Evolutionary conservation across 2,329 filamentous ascomycete species (phyloP).

Genomic region (Cyanodermella asteris): DNA sequence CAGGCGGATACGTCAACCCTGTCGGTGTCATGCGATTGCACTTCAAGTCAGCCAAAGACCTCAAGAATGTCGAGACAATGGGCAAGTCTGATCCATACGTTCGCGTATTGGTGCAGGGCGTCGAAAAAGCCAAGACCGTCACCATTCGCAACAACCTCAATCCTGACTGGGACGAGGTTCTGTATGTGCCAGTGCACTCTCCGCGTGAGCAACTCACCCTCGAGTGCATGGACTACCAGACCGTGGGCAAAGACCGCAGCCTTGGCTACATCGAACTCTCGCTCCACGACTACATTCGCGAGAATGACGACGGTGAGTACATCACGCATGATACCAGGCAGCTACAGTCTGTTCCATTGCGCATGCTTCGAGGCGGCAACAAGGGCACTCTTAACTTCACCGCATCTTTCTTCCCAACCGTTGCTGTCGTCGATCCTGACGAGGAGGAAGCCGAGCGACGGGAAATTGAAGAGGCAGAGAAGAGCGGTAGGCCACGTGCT

Average conservation of each 20-base stretch:
- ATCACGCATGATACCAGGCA: constrained; percentile 56
- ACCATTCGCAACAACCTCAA: constrained; percentile 92
- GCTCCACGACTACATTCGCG: constrained; percentile 54
- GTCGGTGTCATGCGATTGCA: constrained; percentile 91
- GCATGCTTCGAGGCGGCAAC: constrained; percentile 46
- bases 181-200: constrained; percentile 82
- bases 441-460: constrained; percentile 52
- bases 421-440: constrained; percentile 74
- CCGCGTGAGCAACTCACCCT: constrained; percentile 61
- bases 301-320: constrained; percentile 65
- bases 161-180: constrained; percentile 85
- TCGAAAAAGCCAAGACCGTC: constrained; percentile 79
- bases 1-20: constrained; percentile 76
- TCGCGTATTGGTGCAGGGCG: constrained; percentile 67
- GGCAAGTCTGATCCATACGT: constrained; percentile 95
- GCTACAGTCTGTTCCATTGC: constrained; percentile 42
- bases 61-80: constrained; percentile 83
- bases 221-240: constrained; percentile 95
- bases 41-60: constrained; percentile 58
- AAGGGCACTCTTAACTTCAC: constrained; percentile 73
- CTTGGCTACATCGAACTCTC: constrained; percentile 62
- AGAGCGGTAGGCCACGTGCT: constrained; percentile 12
- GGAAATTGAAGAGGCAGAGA: constrained; percentile 24
- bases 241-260: constrained; percentile 71
- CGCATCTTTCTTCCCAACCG: constrained; percentile 69